Evolutionary conservation across 768 basidiomycete genomes (phyloP).

Genomic region (Leccinum longicurvipes): DNA sequence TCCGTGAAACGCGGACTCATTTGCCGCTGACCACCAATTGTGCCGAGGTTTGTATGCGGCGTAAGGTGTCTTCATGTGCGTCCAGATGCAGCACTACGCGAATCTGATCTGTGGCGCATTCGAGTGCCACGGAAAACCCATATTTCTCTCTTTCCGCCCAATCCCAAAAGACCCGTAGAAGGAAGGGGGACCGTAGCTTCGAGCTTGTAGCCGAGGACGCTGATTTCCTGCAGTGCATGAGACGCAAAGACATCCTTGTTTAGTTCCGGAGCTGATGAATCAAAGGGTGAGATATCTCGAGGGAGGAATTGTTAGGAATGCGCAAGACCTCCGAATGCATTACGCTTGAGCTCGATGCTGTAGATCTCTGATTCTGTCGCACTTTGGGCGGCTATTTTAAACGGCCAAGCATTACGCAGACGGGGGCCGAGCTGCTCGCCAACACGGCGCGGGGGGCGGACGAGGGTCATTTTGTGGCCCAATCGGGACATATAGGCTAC

Average conservation of each 20-base stretch:
- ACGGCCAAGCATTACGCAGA: slow-evolving; percentile 42
- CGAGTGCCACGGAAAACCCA: slow-evolving; percentile 58
- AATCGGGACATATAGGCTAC: slow-evolving; percentile 59
- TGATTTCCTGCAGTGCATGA: slow-evolving; percentile 60
- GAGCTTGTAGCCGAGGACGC: slow-evolving; percentile 54
- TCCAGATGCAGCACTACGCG: slow-evolving; percentile 22
- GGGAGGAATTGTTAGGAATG: background rate
- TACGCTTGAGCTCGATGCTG: slow-evolving; percentile 53
- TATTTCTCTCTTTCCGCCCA: slow-evolving; percentile 50
- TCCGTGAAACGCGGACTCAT: slow-evolving; percentile 12
- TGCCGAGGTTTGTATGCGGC: background rate
- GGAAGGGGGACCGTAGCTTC: slow-evolving; percentile 67
- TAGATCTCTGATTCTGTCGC: slow-evolving; percentile 49
- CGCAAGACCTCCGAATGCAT: slow-evolving; percentile 32
- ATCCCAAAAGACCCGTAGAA: slow-evolving; percentile 33
- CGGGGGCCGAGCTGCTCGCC: slow-evolving; percentile 36
- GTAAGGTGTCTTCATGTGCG: slow-evolving; percentile 11
- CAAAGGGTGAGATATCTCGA: slow-evolving; percentile 2
- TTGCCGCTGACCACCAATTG: background rate
- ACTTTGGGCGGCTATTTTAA: slow-evolving; percentile 39
- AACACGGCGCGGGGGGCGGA: slow-evolving; percentile 40
- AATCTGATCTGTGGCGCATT: slow-evolving; percentile 29
- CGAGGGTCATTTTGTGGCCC: slow-evolving; percentile 50
- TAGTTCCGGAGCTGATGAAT: slow-evolving; percentile 36
- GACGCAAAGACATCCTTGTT: slow-evolving; percentile 57